These are phyloP conservation scores for Colletotrichum sp. DNA, from an alignment of 2,329 filamentous ascomycete species.

Conservation along the genomic window DNA sequence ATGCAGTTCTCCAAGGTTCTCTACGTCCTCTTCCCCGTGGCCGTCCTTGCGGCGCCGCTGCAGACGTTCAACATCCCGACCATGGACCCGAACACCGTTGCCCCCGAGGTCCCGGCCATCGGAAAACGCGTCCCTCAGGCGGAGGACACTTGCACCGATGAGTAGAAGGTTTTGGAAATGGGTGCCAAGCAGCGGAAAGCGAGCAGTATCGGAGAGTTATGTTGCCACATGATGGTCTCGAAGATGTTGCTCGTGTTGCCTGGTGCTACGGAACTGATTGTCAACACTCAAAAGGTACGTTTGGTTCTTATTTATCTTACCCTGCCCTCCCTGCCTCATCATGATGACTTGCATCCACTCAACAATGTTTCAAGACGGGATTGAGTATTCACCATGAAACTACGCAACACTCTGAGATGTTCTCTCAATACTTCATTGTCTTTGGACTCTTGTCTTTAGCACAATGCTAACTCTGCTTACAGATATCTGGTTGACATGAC, in stretches of 20 bases:
- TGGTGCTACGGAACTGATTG: background rate
- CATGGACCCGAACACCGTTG: constrained; percentile 10
- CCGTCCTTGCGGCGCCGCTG: constrained; percentile 24
- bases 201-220: background rate
- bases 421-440: background rate
- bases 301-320: background rate
- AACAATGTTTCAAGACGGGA: constrained; percentile 45
- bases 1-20: constrained; percentile 28
- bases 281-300: background rate
- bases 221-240: background rate
- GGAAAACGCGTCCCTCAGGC: constrained; percentile 9
- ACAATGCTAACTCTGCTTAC: background rate
- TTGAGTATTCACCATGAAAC: constrained; percentile 39
- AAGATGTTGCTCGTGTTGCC: background rate
- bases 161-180: background rate
- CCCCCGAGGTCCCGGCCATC: constrained; percentile 13
- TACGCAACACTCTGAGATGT: constrained; percentile 15
- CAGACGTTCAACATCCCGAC: constrained; percentile 20
- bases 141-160: constrained; percentile 11
- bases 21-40: constrained; percentile 23
- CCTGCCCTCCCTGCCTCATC: background rate
- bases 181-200: background rate
- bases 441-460: background rate
- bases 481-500: background rate
- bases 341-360: constrained; percentile 23